These are phyloP conservation scores for Salix purpurea DNA, from an alignment of 345 rosid genomes.

Conservation along the genomic window DNA sequence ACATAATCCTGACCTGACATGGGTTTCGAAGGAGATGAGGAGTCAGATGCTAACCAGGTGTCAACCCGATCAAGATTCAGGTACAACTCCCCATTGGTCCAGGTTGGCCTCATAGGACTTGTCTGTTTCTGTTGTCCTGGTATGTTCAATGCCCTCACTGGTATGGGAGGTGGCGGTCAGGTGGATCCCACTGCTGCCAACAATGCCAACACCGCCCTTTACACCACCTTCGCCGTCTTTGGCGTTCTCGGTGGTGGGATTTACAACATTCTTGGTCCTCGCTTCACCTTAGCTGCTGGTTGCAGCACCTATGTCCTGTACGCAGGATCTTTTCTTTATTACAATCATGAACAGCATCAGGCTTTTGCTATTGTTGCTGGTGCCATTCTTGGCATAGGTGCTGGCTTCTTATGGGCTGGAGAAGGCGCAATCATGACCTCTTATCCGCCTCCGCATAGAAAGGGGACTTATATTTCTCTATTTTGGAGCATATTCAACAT, in stretches of 20 bases:
- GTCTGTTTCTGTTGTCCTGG: constrained; percentile 98
- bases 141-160: constrained; percentile 92
- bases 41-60: constrained; percentile 7
- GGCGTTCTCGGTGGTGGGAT: constrained; percentile 63
- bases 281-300: constrained; percentile 55
- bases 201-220: constrained; percentile 80
- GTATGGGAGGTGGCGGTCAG: constrained; percentile 97
- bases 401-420: constrained; percentile 91
- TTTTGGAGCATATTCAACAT: constrained; percentile 63
- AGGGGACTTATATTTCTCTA: constrained; percentile 72
- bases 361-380: constrained; percentile 54
- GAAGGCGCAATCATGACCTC: constrained; percentile 97
- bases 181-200: constrained; percentile 69
- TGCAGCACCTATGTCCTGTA: constrained; percentile 72
- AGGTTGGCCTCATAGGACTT: constrained; percentile 64
- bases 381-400: constrained; percentile 70
- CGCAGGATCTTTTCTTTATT: constrained; percentile 60
- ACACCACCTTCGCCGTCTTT: constrained; percentile 54
- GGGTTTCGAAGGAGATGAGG: constrained; percentile 32
- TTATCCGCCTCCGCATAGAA: constrained; percentile 72
- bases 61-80: constrained; percentile 32
- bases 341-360: constrained; percentile 50
- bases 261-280: constrained; percentile 64
- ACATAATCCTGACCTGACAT: background rate
- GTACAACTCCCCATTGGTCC: constrained; percentile 73